These are phyloP conservation scores for Colletotrichum sp. DNA, from an alignment of 2,329 filamentous ascomycete genomes.

Conservation along the genomic window DNA sequence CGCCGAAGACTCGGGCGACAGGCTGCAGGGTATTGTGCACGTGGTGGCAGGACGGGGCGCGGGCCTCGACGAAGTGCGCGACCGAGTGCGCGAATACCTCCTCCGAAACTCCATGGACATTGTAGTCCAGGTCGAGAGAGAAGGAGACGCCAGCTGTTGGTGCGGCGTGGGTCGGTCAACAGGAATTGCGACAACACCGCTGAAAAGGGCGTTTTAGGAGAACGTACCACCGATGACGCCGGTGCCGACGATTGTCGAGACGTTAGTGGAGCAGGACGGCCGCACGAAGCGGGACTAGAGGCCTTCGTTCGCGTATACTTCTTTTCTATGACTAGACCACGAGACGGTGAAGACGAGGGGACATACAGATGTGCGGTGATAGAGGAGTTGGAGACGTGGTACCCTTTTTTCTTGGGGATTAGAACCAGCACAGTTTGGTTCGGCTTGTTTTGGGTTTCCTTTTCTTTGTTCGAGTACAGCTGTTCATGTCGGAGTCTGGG, in stretches of 20 bases:
- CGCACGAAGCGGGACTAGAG: neutral
- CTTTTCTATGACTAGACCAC: neutral
- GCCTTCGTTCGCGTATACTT: neutral
- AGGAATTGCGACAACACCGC: conserved; percentile 30
- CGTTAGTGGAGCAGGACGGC: neutral
- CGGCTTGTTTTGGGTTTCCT: neutral
- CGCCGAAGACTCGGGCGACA: conserved; percentile 43
- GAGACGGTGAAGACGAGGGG: neutral
- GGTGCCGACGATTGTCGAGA: neutral
- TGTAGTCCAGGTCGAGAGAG: conserved; percentile 86
- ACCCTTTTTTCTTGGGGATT: neutral
- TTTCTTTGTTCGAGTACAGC: neutral
- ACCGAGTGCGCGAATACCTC: conserved; percentile 77
- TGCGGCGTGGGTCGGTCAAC: conserved; percentile 46
- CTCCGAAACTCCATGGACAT: conserved; percentile 76
- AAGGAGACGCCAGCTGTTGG: conserved; percentile 74
- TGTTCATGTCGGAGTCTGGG: neutral
- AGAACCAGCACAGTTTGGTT: neutral
- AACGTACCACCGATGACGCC: neutral
- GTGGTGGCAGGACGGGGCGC: conserved; percentile 76
- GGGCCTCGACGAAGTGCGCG: conserved; percentile 82
- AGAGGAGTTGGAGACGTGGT: neutral
- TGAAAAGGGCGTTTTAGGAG: conserved; percentile 38
- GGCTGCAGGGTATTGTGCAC: conserved; percentile 84
- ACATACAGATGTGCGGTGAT: neutral